Evolutionary conservation across 106 monocot genomes (phyloP).

Genomic region (Xerophyta viscosa): DNA sequence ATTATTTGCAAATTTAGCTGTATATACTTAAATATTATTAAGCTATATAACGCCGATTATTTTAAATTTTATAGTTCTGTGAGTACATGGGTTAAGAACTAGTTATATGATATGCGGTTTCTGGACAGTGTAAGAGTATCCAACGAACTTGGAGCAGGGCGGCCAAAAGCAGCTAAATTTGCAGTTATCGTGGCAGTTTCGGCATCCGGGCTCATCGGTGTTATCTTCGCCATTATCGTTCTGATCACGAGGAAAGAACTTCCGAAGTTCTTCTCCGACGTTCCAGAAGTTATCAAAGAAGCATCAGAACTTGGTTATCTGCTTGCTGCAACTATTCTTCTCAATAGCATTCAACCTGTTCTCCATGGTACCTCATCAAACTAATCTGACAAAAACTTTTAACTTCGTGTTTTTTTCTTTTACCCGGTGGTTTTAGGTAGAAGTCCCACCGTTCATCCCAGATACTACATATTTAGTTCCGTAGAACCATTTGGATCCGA

Average conservation of each 20-base stretch:
- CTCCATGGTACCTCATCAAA: conserved; percentile 39
- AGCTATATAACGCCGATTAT: no score
- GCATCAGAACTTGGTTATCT: conserved; percentile 66
- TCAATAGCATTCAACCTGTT: conserved; percentile 84
- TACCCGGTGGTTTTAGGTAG: no score
- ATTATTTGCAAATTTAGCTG: no score
- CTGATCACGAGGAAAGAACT: conserved; percentile 28
- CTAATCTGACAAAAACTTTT: not conserved
- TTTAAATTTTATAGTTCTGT: no score
- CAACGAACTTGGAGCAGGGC: conserved; percentile 69
- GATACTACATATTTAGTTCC: no score
- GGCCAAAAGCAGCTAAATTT: conserved; percentile 59
- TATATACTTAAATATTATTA: no score
- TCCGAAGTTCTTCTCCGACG: conserved; percentile 54
- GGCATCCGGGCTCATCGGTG: conserved; percentile 42
- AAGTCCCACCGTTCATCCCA: no score
- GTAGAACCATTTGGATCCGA: not conserved
- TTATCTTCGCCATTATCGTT: conserved; percentile 21
- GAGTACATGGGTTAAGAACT: no score
- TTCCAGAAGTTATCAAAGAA: conserved; percentile 45
- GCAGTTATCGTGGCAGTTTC: conserved; percentile 28
- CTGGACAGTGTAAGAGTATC: conserved; percentile 58
- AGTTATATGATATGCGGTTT: no score
- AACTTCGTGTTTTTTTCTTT: no score
- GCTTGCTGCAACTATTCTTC: conserved; percentile 45